Percentiles rank a stretch among this genome's conserved stretches.
Conservation (phyloP, 208 protist species). For the Leishmania mexicana region DNA sequence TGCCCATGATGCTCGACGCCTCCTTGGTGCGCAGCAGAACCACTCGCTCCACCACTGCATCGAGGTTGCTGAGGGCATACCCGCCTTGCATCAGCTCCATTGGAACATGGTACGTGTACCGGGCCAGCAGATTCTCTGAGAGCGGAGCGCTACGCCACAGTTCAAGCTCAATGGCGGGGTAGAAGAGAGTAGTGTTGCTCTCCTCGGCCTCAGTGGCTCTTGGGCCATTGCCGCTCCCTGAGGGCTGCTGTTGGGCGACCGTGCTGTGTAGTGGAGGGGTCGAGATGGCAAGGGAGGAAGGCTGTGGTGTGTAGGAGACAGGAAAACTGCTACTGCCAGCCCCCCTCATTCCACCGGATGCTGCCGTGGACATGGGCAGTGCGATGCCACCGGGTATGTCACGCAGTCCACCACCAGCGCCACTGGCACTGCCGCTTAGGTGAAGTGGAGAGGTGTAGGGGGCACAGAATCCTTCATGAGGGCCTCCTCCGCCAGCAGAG, state of each 20-base stretch:
- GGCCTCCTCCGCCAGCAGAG: neutral
- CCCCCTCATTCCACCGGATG: neutral
- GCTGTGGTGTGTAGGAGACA: neutral
- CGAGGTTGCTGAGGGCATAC: slow-evolving; percentile 11
- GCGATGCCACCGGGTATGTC: neutral
- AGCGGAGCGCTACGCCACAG: slow-evolving; percentile 52
- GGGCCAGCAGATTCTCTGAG: slow-evolving; percentile 47
- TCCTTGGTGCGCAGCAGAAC: slow-evolving; percentile 24
- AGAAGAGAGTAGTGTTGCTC: neutral
- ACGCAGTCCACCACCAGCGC: neutral
- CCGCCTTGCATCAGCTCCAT: slow-evolving; percentile 32
- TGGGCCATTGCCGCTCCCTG: neutral
- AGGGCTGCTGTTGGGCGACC: neutral
- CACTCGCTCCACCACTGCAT: slow-evolving; percentile 23
- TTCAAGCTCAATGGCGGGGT: slow-evolving; percentile 52
- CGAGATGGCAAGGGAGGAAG: slow-evolving; percentile 1
- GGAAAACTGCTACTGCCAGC: neutral
- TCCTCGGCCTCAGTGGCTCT: neutral
- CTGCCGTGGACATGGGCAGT: slow-evolving; percentile 11
- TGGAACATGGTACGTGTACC: slow-evolving; percentile 40
- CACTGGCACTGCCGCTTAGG: neutral
- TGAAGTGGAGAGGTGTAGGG: neutral
- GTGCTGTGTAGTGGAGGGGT: neutral
- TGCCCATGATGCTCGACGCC: slow-evolving; percentile 24
- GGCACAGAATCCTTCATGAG: neutral